Base-by-base conservation (phyloP, 2,329 filamentous ascomycete genomes). In the Xylariales sp. region DNA sequence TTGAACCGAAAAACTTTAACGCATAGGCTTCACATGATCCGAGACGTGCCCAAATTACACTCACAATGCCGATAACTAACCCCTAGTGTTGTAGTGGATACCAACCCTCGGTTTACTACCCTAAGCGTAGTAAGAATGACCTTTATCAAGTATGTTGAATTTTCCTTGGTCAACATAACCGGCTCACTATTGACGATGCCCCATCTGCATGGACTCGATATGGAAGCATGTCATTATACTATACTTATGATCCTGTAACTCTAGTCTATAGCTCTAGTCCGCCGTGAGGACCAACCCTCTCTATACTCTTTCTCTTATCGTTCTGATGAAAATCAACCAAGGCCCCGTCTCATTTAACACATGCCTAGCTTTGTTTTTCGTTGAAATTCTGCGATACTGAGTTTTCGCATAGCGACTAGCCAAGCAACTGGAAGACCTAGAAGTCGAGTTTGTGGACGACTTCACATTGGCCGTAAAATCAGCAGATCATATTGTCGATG, bases 91-190 rank as follows among this genome's bases (percentile, higher is more conserved):
- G 39, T 28, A 56, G 54, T 78, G 95, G 96, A 69, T 99, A 98
- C 81, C 87, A 88, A 30, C 94, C 95, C 3, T 91, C 89, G 8
- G 85, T 99, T 52, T 98, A 96, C 83, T 98, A 97, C 76, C 96
- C 96, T 0, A 98, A 98, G 80, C 89, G 93, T 63, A 90, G 91
- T 79, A 96, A 95, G 78, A 95, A 94, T 72, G 94, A 97, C 56
- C 85, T 98, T 3, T 98, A 97, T 77, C 88, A 93, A 83, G 92
- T 93, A 80, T 73, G 80, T 67, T 7, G 9, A 6, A 49, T 58
- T 39, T 54, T 50, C n/a, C 5, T 16, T 28, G n/a, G 32, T 36
- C 4, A 3, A 5, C 23, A 16, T 1, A 23, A 34, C 36, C 1
- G 18, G 36, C 50, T 12, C 4, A 30, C 3, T 36, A 6, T 50